A percentile compares a stretch with the other conserved stretches of the same genome.
Conservation (phyloP, 1,284 basidiomycete genomes). For the Ceratobasidium sp. region DNA sequence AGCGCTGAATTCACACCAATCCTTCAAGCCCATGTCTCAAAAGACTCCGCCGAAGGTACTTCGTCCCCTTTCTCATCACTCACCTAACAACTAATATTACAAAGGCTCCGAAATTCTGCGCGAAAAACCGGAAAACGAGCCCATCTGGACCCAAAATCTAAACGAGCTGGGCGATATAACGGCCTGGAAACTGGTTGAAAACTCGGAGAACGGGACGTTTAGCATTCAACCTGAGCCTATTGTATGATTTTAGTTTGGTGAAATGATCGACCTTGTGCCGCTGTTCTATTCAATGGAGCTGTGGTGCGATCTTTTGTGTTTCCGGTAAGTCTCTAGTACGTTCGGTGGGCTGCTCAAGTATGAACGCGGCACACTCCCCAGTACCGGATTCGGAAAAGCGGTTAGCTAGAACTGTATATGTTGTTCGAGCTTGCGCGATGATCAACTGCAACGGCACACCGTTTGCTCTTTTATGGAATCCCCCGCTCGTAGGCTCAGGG, state of each 20-base stretch:
- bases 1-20: slow-evolving; percentile 1
- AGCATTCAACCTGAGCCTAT: not conserved
- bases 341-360: too few species aligned
- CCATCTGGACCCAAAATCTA: slow-evolving; percentile 8
- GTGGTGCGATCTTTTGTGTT: too few species aligned
- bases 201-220: not conserved
- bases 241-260: not conserved
- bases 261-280: too few species aligned
- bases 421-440: too few species aligned
- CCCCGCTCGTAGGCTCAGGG: too few species aligned
- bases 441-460: too few species aligned
- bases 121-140: not conserved
- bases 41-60: slow-evolving; percentile 16
- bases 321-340: too few species aligned
- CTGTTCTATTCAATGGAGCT: too few species aligned
- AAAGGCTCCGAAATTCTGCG: slow-evolving; percentile 3
- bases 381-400: too few species aligned
- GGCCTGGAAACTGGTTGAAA: not conserved
- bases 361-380: too few species aligned
- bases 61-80: not conserved
- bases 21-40: not conserved
- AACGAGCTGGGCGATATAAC: slow-evolving; percentile 24
- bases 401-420: too few species aligned
- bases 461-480: too few species aligned
- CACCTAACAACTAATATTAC: not conserved